Evolutionary conservation across 805 yeast species (phyloP).

Genomic region (Grigorovia humatica): DNA sequence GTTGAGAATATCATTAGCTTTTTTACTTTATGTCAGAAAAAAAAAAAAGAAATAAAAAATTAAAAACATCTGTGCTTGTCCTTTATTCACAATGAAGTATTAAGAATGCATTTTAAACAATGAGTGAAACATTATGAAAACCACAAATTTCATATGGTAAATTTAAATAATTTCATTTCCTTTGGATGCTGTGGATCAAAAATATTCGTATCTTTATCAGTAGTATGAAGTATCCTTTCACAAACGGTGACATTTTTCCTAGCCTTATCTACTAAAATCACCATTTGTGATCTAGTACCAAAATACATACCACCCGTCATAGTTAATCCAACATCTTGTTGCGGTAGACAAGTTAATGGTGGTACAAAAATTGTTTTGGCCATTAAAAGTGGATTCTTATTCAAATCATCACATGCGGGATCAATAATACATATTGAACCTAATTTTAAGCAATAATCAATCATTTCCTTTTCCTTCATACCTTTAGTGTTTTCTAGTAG

Average conservation of each 20-base stretch:
- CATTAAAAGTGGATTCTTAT: conserved; percentile 31
- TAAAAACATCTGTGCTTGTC: too few species aligned
- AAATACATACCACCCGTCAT: conserved; percentile 44
- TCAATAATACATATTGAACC: conserved; percentile 38
- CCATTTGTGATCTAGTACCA: conserved; percentile 85
- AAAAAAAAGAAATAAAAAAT: too few species aligned
- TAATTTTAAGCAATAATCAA: conserved; percentile 39
- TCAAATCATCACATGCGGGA: conserved; percentile 24
- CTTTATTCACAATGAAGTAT: too few species aligned
- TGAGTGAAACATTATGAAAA: too few species aligned
- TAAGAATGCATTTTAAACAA: too few species aligned
- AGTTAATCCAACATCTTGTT: conserved; percentile 24
- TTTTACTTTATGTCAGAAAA: too few species aligned
- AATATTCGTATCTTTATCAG: conserved; percentile 28
- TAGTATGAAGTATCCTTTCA: conserved; percentile 51
- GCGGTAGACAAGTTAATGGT: conserved; percentile 36
- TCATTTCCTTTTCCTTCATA: conserved; percentile 31
- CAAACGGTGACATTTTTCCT: conserved; percentile 43
- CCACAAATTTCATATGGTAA: conserved; percentile 1
- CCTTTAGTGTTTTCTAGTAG: conserved; percentile 18
- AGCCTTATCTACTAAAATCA: conserved; percentile 45
- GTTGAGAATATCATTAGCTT: too few species aligned
- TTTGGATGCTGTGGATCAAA: conserved; percentile 18
- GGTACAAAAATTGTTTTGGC: conserved; percentile 63
- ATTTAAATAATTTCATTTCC: conserved; percentile 13